These are phyloP conservation scores for Schizochytrium sp. DNA, from an alignment of 108 stramenopile genomes.

Conservation along the genomic window DNA sequence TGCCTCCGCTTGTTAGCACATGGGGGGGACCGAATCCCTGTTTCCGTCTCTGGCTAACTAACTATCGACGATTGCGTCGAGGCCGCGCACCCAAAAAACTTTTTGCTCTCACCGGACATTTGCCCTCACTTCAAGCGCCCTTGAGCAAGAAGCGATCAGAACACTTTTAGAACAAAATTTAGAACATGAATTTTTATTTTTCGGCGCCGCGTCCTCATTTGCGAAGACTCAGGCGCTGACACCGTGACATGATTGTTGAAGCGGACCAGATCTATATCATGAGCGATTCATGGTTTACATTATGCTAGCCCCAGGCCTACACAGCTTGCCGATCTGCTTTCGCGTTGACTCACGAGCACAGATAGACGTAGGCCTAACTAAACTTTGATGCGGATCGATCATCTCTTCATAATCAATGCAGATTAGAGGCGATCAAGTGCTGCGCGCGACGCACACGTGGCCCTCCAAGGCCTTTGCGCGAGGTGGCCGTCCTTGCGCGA, in stretches of 20 bases:
- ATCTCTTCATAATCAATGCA: too few relatives aligned
- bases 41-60: neutral
- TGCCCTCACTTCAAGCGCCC: too few relatives aligned
- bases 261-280: neutral
- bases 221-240: neutral
- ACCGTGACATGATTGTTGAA: neutral
- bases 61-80: neutral
- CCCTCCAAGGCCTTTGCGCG: too few relatives aligned
- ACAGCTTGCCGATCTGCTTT: too few relatives aligned
- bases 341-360: too few relatives aligned
- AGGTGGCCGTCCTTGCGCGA: too few relatives aligned
- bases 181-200: neutral
- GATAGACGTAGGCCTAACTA: too few relatives aligned
- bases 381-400: too few relatives aligned
- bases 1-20: neutral
- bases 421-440: too few relatives aligned
- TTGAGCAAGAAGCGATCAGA: neutral
- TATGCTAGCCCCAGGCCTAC: too few relatives aligned
- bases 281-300: too few relatives aligned
- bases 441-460: too few relatives aligned
- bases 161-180: neutral
- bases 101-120: neutral
- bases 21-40: neutral
- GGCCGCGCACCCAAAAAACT: neutral
- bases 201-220: neutral